Base-by-base conservation (phyloP, 2,329 filamentous ascomycete species). In the Akanthomyces dipterigenus region DNA sequence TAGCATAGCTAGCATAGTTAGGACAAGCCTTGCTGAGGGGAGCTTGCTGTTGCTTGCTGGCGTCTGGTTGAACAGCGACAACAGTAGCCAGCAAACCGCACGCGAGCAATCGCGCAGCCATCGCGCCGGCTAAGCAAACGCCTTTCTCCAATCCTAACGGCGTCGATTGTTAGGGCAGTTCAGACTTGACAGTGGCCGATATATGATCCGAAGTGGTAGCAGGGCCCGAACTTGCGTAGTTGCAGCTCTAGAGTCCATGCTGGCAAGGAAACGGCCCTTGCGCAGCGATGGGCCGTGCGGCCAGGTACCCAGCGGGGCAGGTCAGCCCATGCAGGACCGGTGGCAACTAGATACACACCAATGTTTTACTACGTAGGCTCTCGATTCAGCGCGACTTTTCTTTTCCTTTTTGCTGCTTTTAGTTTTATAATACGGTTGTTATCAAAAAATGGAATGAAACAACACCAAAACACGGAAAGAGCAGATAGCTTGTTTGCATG, bases 1-100 rank as follows among this genome's bases (percentile, higher is more conserved):
- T 63, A 20, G 77, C 71, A 62, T 79, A 79, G 36, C 66, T 65
- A 5, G 70, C 71, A 65, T 78, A 79, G 53, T 78, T 72, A 3
- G 77, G 77, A 57, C 77, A 79, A 26, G 73, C 71, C 12, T 64
- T 67, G 12, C 62, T 57, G 49, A 75, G 63, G 31, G 67, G 69
- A 36, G 53, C 62, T 59, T 72, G 70, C 26, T 68, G 63, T 34
- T 60, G 64, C 34, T 63, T 64, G 42, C 64, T 67, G 55, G 55
- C 65, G 54, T 65, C 67, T 14, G 40, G 26, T 22, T 36, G 61
- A 54, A 68, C 51, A 22, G 58, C 64, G 42, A 63, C 62, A 40
- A 65, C 63, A 31, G 71, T 63, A 55, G 66, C 64, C 31, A 74
- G 66, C 63, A 72, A 63, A 63, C 68, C 64, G 40, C 67, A 60